Conservation (phyloP, 768 basidiomycete genomes). For the Trametes gibbosa region DNA sequence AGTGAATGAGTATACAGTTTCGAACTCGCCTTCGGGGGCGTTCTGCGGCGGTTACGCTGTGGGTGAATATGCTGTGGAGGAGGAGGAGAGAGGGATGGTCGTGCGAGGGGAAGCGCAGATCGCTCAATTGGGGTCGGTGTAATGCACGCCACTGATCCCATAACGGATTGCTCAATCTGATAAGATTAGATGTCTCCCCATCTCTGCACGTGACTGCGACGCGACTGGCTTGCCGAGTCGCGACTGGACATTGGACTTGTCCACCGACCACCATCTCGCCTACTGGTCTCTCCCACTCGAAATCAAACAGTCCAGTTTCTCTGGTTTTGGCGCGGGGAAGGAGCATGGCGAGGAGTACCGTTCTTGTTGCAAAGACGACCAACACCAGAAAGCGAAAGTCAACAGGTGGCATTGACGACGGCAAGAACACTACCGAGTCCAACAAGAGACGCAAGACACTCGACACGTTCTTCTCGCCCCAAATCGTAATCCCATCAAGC, state of each 20-base stretch:
- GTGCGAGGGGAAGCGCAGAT: slow-evolving; percentile 8
- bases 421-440: slow-evolving; percentile 9
- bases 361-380: slow-evolving; percentile 5
- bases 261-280: background rate
- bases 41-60: too few relatives aligned
- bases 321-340: background rate
- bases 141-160: slow-evolving; percentile 19
- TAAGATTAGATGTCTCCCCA: background rate
- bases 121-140: slow-evolving; percentile 8
- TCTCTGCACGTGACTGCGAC: slow-evolving; percentile 10
- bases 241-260: background rate
- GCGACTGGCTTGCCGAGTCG: slow-evolving; percentile 1
- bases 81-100: background rate
- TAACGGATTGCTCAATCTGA: background rate
- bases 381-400: slow-evolving; percentile 34
- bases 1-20: too few relatives aligned
- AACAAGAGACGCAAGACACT: slow-evolving; percentile 34
- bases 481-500: slow-evolving; percentile 20
- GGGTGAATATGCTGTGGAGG: too few relatives aligned
- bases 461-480: slow-evolving; percentile 34
- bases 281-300: background rate
- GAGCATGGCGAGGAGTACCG: slow-evolving; percentile 15
- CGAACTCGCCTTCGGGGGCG: too few relatives aligned
- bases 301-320: background rate
- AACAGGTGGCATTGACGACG: slow-evolving; percentile 17